Conservation (phyloP, 2,329 filamentous ascomycete species). For the Arachnopeziza araneosa region DNA sequence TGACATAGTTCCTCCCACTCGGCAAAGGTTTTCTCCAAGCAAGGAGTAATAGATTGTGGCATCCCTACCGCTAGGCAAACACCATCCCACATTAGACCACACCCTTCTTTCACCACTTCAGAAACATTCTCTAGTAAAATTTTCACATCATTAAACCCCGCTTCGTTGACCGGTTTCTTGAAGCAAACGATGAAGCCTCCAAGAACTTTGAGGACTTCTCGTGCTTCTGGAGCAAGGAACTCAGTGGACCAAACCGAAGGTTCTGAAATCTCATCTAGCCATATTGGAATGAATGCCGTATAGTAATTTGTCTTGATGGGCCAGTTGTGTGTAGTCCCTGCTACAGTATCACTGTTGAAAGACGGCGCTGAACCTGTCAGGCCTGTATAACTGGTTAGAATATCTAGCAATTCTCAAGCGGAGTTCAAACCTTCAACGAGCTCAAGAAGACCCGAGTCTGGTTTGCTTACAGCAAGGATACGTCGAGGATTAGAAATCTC, state of each 20-base stretch:
- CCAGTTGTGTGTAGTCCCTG: constrained; percentile 54
- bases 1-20: constrained; percentile 58
- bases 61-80: constrained; percentile 56
- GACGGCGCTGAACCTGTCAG: constrained; percentile 7
- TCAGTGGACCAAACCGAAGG: constrained; percentile 44
- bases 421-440: constrained; percentile 46
- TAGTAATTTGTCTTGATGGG: constrained; percentile 56
- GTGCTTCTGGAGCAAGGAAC: constrained; percentile 56
- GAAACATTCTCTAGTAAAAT: constrained; percentile 48
- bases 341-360: constrained; percentile 35
- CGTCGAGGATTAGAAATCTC: constrained; percentile 47
- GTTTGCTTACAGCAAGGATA: constrained; percentile 46
- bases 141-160: constrained; percentile 22
- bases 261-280: constrained; percentile 55
- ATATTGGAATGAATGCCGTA: constrained; percentile 53
- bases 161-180: constrained; percentile 33
- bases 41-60: constrained; percentile 25
- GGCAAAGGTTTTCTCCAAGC: constrained; percentile 37
- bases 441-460: constrained; percentile 41
- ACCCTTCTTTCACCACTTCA: constrained; percentile 48
- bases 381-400: not conserved
- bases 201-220: constrained; percentile 55
- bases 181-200: constrained; percentile 56
- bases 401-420: not conserved
- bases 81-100: constrained; percentile 60